phyloP scores from a whole-genome alignment of 2,329 filamentous ascomycete genomes.

The Myotisia sp. region DNA sequence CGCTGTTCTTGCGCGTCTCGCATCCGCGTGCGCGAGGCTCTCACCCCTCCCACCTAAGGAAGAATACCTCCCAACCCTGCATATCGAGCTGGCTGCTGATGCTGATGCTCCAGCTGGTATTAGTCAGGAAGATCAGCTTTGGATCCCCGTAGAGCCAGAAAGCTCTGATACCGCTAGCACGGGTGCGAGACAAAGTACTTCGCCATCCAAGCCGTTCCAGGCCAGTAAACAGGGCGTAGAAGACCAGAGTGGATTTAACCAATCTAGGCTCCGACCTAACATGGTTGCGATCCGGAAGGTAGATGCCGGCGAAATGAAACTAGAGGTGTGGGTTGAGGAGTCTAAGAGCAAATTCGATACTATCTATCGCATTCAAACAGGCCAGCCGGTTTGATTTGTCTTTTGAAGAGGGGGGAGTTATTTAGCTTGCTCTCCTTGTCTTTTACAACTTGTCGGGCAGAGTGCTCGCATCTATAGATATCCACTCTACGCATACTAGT shows the following conservation, averaged over 20 bases:
- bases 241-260: slow-evolving; percentile 1
- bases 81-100: slow-evolving; percentile 35
- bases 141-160: slow-evolving; percentile 46
- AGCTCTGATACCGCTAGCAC: slow-evolving; percentile 20
- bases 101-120: slow-evolving; percentile 34
- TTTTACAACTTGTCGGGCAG: no score
- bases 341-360: slow-evolving; percentile 38
- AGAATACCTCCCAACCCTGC: slow-evolving; percentile 37
- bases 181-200: background rate
- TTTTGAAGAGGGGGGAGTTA: no score
- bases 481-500: no score
- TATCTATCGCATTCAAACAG: slow-evolving; percentile 23
- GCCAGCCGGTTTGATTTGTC: background rate
- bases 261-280: slow-evolving; percentile 36
- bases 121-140: slow-evolving; percentile 39
- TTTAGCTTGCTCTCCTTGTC: no score
- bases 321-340: slow-evolving; percentile 59
- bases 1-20: slow-evolving; percentile 31
- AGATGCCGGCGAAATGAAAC: slow-evolving; percentile 49
- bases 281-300: slow-evolving; percentile 49
- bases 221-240: no score
- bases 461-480: no score
- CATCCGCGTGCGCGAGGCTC: slow-evolving; percentile 30
- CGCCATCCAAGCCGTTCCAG: background rate
- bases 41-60: slow-evolving; percentile 32